These are phyloP conservation scores for Piloderma croceum DNA, from an alignment of 768 basidiomycete species.

Conservation along the genomic window DNA sequence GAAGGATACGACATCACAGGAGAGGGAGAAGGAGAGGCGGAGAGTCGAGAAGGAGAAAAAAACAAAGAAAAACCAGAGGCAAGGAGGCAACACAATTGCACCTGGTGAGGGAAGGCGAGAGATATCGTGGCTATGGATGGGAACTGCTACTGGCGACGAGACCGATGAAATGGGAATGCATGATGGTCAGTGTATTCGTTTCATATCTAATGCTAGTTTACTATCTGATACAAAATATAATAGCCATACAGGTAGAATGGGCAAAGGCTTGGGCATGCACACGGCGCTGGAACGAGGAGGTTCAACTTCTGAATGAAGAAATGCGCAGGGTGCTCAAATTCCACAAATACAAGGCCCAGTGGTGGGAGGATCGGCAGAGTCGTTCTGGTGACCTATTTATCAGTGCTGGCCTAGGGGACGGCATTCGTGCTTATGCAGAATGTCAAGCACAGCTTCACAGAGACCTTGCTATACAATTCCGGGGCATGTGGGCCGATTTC, in stretches of 20 bases:
- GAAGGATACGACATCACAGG: too few relatives aligned
- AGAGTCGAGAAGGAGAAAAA: background rate
- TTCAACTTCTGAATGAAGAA: slow-evolving; percentile 9
- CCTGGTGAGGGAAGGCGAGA: background rate
- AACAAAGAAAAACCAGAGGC: background rate
- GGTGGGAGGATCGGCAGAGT: slow-evolving; percentile 18
- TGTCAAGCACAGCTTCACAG: too few relatives aligned
- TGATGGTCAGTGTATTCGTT: too few relatives aligned
- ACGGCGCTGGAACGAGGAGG: slow-evolving; percentile 10
- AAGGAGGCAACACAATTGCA: background rate
- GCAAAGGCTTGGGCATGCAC: slow-evolving; percentile 8
- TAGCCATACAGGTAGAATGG: slow-evolving; percentile 13
- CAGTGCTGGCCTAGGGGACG: background rate
- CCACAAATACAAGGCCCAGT: slow-evolving; percentile 9
- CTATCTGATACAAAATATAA: too few relatives aligned
- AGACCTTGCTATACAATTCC: too few relatives aligned
- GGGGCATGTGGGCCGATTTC: too few relatives aligned
- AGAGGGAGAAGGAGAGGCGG: background rate
- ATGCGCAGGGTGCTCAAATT: slow-evolving; percentile 7
- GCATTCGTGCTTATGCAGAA: background rate
- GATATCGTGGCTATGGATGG: slow-evolving; percentile 1
- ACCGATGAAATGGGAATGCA: too few relatives aligned
- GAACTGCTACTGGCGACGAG: background rate
- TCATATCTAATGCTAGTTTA: too few relatives aligned
- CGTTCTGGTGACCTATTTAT: background rate